Evolutionary conservation across 2,329 filamentous ascomycete genomes (phyloP).

Genomic region (Chrysosphaeria jannelii): DNA sequence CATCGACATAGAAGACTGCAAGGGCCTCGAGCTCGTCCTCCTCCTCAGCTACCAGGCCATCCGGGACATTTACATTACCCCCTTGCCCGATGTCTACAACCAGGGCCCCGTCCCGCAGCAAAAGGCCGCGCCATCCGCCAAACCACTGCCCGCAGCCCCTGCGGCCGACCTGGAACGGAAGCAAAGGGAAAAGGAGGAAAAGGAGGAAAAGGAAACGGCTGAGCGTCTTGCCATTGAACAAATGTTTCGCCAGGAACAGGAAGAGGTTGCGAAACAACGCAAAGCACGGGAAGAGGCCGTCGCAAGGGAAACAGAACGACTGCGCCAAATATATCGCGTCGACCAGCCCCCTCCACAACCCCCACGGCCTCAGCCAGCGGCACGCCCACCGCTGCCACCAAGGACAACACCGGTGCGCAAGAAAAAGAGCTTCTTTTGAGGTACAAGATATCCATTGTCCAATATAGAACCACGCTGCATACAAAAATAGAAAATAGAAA

Average conservation of each 20-base stretch:
- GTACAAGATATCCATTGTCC: no score
- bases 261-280: conserved; percentile 25
- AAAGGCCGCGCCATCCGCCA: neutral
- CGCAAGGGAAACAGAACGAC: conserved; percentile 55
- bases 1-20: conserved; percentile 78
- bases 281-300: conserved; percentile 25
- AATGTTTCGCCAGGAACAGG: conserved; percentile 20
- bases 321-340: conserved; percentile 37
- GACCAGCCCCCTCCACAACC: no score
- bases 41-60: conserved; percentile 31
- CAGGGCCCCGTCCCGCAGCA: conserved; percentile 15
- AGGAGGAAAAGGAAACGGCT: conserved; percentile 26
- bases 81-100: conserved; percentile 52
- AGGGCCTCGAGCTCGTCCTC: conserved; percentile 67
- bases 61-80: conserved; percentile 30
- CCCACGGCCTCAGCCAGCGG: no score
- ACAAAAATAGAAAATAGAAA: no score
- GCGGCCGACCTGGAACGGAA: conserved; percentile 22
- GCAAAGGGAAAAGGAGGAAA: conserved; percentile 21
- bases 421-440: no score
- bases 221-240: conserved; percentile 34
- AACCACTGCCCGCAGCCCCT: neutral
- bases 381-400: no score
- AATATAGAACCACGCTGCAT: no score
- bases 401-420: no score